phyloP scores from a whole-genome alignment of 345 rosid species.

The Lepidium didymum region DNA sequence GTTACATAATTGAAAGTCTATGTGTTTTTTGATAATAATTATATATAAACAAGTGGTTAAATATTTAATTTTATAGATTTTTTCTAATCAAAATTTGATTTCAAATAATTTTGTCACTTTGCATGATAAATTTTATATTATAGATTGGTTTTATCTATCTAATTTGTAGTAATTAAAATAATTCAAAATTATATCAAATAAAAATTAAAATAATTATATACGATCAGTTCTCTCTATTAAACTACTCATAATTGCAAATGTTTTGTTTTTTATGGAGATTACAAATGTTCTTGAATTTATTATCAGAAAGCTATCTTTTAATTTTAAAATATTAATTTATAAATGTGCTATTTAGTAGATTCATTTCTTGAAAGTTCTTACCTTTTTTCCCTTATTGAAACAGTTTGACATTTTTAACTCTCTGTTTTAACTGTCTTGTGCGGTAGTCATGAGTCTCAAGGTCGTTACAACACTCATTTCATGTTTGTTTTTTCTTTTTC shows the following conservation, averaged over 20 bases:
- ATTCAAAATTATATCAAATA: too few species aligned
- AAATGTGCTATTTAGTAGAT: background rate
- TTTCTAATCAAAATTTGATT: too few species aligned
- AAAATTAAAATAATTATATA: too few species aligned
- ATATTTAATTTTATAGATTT: too few species aligned
- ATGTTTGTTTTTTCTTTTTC: background rate
- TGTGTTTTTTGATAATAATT: background rate
- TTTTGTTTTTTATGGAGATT: background rate
- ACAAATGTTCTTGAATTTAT: background rate
- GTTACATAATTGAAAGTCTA: too few species aligned
- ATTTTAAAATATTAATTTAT: background rate
- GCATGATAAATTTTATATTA: too few species aligned
- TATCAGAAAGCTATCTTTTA: background rate
- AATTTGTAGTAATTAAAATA: too few species aligned
- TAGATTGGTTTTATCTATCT: too few species aligned
- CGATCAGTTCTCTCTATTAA: too few species aligned
- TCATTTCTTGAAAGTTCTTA: background rate
- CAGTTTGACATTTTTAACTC: background rate
- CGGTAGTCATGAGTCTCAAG: slow-evolving; percentile 5
- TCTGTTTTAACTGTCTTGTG: slow-evolving; percentile 5
- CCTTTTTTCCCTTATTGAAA: background rate
- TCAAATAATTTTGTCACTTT: too few species aligned
- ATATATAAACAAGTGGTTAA: too few species aligned
- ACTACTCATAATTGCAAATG: too few species aligned
- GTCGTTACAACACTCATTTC: slow-evolving; percentile 20